Conservation (phyloP, 768 basidiomycete species). For the Pleurotus tuoliensis region DNA sequence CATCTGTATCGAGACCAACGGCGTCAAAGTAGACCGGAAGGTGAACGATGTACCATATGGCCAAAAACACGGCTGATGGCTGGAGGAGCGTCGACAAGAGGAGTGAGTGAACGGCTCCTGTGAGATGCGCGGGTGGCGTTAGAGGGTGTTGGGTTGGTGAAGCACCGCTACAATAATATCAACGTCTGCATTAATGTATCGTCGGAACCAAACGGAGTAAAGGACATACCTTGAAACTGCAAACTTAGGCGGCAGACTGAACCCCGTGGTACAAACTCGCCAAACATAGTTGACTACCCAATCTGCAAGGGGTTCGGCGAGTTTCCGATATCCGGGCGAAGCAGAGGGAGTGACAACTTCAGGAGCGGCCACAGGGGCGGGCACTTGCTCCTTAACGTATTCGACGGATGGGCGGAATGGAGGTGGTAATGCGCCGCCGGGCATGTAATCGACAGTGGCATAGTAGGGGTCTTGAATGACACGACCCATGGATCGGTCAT, state of each 20-base stretch:
- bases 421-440: background rate
- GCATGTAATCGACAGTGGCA: background rate
- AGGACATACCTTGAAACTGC: slow-evolving; percentile 51
- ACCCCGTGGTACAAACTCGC: slow-evolving; percentile 77
- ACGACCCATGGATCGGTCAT: background rate
- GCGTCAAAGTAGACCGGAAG: slow-evolving; percentile 67
- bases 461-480: background rate
- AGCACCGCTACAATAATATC: slow-evolving; percentile 16
- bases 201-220: slow-evolving; percentile 3
- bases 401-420: slow-evolving; percentile 13
- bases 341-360: slow-evolving; percentile 45
- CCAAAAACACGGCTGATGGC: slow-evolving; percentile 75
- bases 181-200: slow-evolving; percentile 10
- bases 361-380: slow-evolving; percentile 29
- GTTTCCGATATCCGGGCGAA: slow-evolving; percentile 59
- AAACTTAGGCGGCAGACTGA: slow-evolving; percentile 52
- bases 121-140: slow-evolving; percentile 49
- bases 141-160: slow-evolving; percentile 36
- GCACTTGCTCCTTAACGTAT: slow-evolving; percentile 33
- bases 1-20: slow-evolving; percentile 44
- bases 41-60: slow-evolving; percentile 79
- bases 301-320: slow-evolving; percentile 73
- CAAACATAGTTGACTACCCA: slow-evolving; percentile 80
- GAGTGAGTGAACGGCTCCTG: slow-evolving; percentile 64
- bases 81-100: slow-evolving; percentile 77